Base-by-base conservation (phyloP, 306 rosid species). In the Myrica gale region DNA sequence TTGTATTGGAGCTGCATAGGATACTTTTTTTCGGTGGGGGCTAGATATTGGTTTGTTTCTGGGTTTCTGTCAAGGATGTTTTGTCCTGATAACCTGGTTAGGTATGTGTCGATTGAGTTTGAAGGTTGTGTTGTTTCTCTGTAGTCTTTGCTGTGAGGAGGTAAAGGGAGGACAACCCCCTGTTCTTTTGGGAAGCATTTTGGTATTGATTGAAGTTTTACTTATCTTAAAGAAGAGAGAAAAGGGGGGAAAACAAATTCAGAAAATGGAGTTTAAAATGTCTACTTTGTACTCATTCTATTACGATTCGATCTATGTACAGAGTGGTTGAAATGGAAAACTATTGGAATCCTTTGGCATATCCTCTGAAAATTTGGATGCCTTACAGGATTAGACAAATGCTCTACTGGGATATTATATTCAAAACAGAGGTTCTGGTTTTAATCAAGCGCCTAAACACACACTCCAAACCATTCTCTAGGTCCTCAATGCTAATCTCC, bases 371-470 rank as follows among this genome's bases (percentile, higher is more conserved):
- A 83, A 84, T 10, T 78, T 77, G 88, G 88, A 85, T 71, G 23
- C 77, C 71, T 78, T 48, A 43, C 43, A 76, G 82, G 68, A 48
- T 82, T 70, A 47, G 37, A 23, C 62, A 17, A 52, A 16, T 10
- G 19, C 42, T 47, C 63, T 83, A 89, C 58, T 82, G 89, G 60
- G 91, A 84, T 68, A 85, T 67, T 73, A 82, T 82, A 84, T 90
- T 93, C 79, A 89, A 78, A 69, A 93, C 88, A 6, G 72, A 77
- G 62, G 87, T 77, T 82, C 98, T 93, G 0, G 84, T 77, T 68
- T 82, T 93, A 4, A 90, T 82, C 86, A 93, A 75, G 41, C 74
- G 63, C 85, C 90, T 88, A 72, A 86, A 90, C 50, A 90, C 26
- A 8, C 42, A 78, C 65, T 85, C 91, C 81, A 93, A 60, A 6